These are phyloP conservation scores for Rhynchospora breviuscula DNA, from an alignment of 176 grass and related monocot species.

Conservation along the genomic window DNA sequence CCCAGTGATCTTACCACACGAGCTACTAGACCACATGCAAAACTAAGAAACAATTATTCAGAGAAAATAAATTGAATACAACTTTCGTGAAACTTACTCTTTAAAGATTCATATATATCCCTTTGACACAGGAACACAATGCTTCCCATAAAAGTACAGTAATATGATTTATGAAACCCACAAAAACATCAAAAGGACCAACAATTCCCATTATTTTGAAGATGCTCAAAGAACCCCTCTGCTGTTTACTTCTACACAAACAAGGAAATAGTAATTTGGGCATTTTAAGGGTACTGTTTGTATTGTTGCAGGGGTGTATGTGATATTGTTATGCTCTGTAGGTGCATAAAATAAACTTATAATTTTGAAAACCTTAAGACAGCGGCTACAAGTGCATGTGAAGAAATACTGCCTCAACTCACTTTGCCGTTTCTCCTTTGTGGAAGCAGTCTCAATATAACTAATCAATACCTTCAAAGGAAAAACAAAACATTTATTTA, in stretches of 20 bases:
- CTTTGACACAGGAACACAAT: not conserved
- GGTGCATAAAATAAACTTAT: not conserved
- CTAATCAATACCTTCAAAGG: conserved; percentile 66
- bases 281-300: not conserved
- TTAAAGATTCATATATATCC: not conserved
- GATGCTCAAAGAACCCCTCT: not conserved
- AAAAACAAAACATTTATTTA: not conserved
- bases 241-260: not conserved
- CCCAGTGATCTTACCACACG: too few species aligned
- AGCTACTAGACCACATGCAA: not conserved
- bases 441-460: conserved; percentile 88
- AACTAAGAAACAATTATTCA: not conserved
- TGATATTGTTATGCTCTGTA: not conserved
- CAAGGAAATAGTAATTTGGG: not conserved
- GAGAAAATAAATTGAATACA: not conserved
- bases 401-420: conserved; percentile 92
- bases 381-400: conserved; percentile 60
- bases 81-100: not conserved
- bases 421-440: conserved; percentile 56
- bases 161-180: not conserved
- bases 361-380: conserved; percentile 49
- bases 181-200: not conserved
- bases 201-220: not conserved
- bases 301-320: not conserved
- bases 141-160: not conserved